Evolutionary conservation across 257 asterid species (phyloP), one percentile per base, ranked within the genome.

Genomic region (Nyctanthes arbortristis): DNA sequence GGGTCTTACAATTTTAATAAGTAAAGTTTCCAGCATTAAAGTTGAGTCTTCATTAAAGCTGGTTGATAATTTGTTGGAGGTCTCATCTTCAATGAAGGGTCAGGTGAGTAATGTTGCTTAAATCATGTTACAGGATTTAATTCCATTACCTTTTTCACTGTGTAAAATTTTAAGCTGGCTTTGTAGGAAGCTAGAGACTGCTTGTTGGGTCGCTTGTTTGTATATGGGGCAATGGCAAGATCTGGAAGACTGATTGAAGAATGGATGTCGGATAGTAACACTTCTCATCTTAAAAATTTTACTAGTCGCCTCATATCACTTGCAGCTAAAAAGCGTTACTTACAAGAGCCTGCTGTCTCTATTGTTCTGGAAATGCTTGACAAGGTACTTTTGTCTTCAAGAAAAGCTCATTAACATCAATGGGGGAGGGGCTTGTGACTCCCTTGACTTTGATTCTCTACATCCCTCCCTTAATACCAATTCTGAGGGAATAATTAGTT

Each of bases 221-320:
- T 97, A 66, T 94, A 94, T 77, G 98, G 97, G 72, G 96, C 99
- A 73, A 80, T 91, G 73, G 95, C 95, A 62, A 80, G 98, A 84
- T 94, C 97, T 27, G 99, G 98, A 77, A 88, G 85, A 75, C 83
- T 94, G 28, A 75, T 85, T 31, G 83, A 80, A 73, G 99, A 88
- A 78, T 83, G 87, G 91, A 77, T 24, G 32, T 70, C 75, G 12
- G 78, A 81, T 79, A 78, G 77, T 30, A 71, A 84, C 65, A 76
- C 96, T 65, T 76, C 80, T 28, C 78, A 73, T 25, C 65, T 94
- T 76, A 88, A 82, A 78, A 93, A 91, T 75, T 88, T 88, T 77
- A 80, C 84, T 10, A 73, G 79, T 63, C 76, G 84, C 82, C 75
- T 94, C 70, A 79, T 89, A 63, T 79, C 84, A 5, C 86, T 94